Evolutionary conservation across 1,284 basidiomycete species (phyloP), one percentile per base, ranked within the genome.

Genomic region (Cerrena zonata): DNA sequence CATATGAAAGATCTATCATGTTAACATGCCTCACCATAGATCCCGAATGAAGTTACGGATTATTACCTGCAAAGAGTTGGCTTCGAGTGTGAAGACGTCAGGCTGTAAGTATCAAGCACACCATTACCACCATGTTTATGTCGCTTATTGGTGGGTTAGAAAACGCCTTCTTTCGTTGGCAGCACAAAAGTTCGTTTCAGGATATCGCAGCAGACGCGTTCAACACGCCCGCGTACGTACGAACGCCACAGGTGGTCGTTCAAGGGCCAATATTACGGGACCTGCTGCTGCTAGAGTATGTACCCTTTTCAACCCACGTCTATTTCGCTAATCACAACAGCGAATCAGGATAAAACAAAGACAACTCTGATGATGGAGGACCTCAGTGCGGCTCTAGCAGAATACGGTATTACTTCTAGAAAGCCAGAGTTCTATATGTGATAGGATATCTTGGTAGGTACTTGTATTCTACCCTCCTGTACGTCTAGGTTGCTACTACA

Each of bases 341-440:
- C 22, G 13, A 5, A 22, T 23, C 54, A 92, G 86, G 93, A 96
- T 65, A 91, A 93, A 64, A 92, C 91, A 36, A 83, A 91, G 56
- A 98, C 96, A n/a, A 93, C 94, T 0, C 72, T 99, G 53, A 97
- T 93, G 4, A 97, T 98, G 94, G 96, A 99, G 56, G 96, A 99
- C 65, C 75, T 99, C 43, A 89, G 87, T 54, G 78, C 93, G 5
- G 96, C 96, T 1, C 78, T 99, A 23, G 79, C 82, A 38, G 96
- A 99, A 68, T 97, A 98, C 64, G 95, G 96, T 4, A 93, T 97
- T 60, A 94, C 89, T 59, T 81, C 91, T n/a, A 84, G 88, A 65
- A 94, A 94, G 63, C 90, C 92, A 18, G 92, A 94, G 57, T 95
- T 89, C 67, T 91, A 87, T 67, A 74, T 90, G 69, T 91, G 68